Conservation (phyloP, 108 stramenopile species). For the Skeletonema marinoi region DNA sequence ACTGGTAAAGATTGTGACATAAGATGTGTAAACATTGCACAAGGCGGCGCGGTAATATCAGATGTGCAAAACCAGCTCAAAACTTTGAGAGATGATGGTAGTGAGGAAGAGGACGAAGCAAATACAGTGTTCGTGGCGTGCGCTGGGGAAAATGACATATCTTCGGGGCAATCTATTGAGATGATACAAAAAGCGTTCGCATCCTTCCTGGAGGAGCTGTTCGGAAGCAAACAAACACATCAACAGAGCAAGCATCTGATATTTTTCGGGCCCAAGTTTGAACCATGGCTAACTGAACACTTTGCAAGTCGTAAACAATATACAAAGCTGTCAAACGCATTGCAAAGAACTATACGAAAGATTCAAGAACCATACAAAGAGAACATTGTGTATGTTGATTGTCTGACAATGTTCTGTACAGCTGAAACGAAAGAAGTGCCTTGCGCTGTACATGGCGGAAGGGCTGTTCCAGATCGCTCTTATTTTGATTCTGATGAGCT, state of each 20-base stretch:
- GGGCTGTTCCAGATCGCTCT: conserved; percentile 51
- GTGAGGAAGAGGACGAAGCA: not conserved
- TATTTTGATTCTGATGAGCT: conserved; percentile 72
- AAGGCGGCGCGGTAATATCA: conserved; percentile 33
- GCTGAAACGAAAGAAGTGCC: conserved; percentile 45
- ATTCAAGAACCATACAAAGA: conserved; percentile 9
- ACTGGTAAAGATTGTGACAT: not conserved
- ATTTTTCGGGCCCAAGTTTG: conserved; percentile 83
- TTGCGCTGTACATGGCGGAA: conserved; percentile 61
- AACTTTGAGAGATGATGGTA: not conserved
- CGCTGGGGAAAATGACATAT: conserved; percentile 84
- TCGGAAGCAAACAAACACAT: conserved; percentile 13
- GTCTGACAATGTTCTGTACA: conserved; percentile 76
- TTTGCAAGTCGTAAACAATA: conserved; percentile 60
- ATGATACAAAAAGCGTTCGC: conserved; percentile 39
- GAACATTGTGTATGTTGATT: conserved; percentile 60
- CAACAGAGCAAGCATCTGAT: conserved; percentile 41
- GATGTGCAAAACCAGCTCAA: conserved; percentile 18
- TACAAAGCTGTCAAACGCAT: conserved; percentile 55
- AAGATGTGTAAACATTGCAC: conserved; percentile 36
- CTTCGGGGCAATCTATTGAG: conserved; percentile 47
- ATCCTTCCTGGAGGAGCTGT: conserved; percentile 34
- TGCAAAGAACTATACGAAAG: conserved; percentile 48
- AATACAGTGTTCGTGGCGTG: conserved; percentile 62
- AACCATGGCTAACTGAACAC: conserved; percentile 79